These are phyloP conservation scores for Candida nanaspora DNA, from an alignment of 805 yeast genomes.

Conservation along the genomic window DNA sequence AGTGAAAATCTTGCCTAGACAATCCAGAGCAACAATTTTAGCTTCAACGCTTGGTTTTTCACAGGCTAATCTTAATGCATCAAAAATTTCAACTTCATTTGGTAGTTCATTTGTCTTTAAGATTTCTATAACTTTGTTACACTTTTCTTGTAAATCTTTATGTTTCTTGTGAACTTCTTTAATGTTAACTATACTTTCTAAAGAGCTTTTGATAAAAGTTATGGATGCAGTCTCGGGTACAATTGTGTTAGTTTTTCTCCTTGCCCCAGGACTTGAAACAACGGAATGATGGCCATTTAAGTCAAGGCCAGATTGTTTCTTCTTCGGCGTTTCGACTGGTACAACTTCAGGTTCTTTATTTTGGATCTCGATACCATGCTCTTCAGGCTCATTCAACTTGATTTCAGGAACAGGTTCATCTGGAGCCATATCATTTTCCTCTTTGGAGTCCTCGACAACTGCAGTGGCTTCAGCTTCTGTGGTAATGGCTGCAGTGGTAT, in stretches of 20 bases:
- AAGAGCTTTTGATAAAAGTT: slow-evolving; percentile 24
- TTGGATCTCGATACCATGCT: too few relatives aligned
- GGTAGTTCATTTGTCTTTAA: slow-evolving; percentile 33
- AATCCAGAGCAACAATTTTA: slow-evolving; percentile 71
- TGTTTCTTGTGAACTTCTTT: slow-evolving; percentile 35
- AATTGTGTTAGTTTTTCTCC: slow-evolving; percentile 2
- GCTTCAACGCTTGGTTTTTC: slow-evolving; percentile 59
- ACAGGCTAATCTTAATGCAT: slow-evolving; percentile 70
- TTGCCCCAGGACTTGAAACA: not conserved
- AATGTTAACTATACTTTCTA: slow-evolving; percentile 23
- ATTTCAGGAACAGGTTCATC: not conserved
- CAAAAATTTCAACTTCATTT: slow-evolving; percentile 54
- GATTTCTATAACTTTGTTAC: slow-evolving; percentile 35
- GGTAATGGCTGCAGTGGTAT: not conserved
- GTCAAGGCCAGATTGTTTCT: not conserved
- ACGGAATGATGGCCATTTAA: not conserved
- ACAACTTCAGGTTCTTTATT: not conserved
- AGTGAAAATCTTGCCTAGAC: slow-evolving; percentile 83
- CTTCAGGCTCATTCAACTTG: not conserved
- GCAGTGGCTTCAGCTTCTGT: not conserved
- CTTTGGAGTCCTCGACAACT: not conserved
- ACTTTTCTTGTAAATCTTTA: slow-evolving; percentile 29
- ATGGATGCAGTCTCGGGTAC: slow-evolving; percentile 22
- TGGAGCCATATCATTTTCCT: not conserved
- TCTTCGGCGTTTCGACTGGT: not conserved